Base-by-base conservation (phyloP, 139 green algal species). In the Pleodorina starrii region DNA sequence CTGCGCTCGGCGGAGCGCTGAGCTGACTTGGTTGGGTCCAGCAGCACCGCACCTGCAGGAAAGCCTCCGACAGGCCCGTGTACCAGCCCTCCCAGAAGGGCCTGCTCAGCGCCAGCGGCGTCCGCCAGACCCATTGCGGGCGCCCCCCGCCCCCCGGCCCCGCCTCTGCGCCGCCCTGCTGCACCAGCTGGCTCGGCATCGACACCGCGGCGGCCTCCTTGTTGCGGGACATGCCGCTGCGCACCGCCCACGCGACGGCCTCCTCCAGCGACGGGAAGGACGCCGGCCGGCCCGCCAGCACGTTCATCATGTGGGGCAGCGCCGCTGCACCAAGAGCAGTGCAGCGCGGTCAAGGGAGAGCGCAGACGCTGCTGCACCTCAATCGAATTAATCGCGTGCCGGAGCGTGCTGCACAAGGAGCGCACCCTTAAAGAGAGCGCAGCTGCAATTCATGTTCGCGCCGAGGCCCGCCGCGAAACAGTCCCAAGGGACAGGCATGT, bases 51-150 rank as follows among this genome's bases (percentile, higher is more conserved):
- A 94, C 88, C 46, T 32, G 44, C 77, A 99, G 91, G 85, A 98
- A 99, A 0, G 90, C 50, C n/a, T 97, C 93, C 46, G 92, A 97
- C 48, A 99, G 91, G 12, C 96, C 97, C 1, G 17, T 43, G 90
- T 98, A 99, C 97, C 97, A 99, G 32, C 93, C 96, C 73, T 97
- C 90, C 97, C 97, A 99, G 89, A 94, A 95, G 16, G 91, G 91
- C 71, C 94, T 88, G 36, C 91, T 98, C 1, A 74, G 50, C 57
- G 88, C 69, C 44, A 99, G 81, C 2, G 89, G 91, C 10, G 96
- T 98, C 21, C 96, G 93, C 96, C 97, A 99, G 29, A 91, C 75
- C 94, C 93, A 98, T 59, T 69, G 54, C 21, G 11, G 36, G 54
- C 57, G 25, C 40, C 4, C 29, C 54, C 29, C 42, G 9, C 9